Percentiles rank a stretch among this genome's conserved stretches.
These are phyloP conservation scores for Lyophyllum atratum DNA, from an alignment of 768 basidiomycete species.

Conservation along the genomic window DNA sequence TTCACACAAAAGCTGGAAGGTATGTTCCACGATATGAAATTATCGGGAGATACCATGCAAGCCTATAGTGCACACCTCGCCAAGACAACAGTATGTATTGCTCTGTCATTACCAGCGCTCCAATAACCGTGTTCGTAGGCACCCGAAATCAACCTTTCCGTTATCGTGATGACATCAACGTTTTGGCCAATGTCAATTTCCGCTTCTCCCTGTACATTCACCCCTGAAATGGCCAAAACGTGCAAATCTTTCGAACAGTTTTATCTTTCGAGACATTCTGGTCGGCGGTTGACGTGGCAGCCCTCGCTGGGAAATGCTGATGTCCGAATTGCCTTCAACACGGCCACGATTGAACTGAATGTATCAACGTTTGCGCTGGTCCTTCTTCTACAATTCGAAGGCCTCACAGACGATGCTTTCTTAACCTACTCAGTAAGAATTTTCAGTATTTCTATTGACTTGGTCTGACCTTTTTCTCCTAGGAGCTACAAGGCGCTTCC, in stretches of 20 bases:
- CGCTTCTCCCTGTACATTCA: constrained; percentile 65
- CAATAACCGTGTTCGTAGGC: constrained; percentile 44
- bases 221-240: constrained; percentile 60
- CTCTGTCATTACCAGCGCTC: neutral
- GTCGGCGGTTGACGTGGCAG: constrained; percentile 91
- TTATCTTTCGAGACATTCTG: constrained; percentile 87
- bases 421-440: constrained; percentile 72
- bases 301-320: constrained; percentile 89
- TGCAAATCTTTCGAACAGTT: constrained; percentile 84
- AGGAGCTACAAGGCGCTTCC: constrained; percentile 82
- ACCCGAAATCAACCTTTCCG: constrained; percentile 77
- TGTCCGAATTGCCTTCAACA: constrained; percentile 79
- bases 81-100: constrained; percentile 57
- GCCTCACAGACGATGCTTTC: constrained; percentile 63
- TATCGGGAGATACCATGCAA: constrained; percentile 80
- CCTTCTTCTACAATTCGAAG: constrained; percentile 86
- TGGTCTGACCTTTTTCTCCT: neutral
- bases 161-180: constrained; percentile 94
- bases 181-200: constrained; percentile 90
- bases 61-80: constrained; percentile 67
- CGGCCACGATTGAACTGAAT: constrained; percentile 84
- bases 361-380: constrained; percentile 89
- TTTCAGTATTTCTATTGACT: neutral
- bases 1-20: constrained; percentile 98
- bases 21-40: constrained; percentile 97